Evolutionary conservation across 176 grass and related monocot genomes (phyloP), one percentile per base, ranked within the genome.

Genomic region (Raddia guianensis): DNA sequence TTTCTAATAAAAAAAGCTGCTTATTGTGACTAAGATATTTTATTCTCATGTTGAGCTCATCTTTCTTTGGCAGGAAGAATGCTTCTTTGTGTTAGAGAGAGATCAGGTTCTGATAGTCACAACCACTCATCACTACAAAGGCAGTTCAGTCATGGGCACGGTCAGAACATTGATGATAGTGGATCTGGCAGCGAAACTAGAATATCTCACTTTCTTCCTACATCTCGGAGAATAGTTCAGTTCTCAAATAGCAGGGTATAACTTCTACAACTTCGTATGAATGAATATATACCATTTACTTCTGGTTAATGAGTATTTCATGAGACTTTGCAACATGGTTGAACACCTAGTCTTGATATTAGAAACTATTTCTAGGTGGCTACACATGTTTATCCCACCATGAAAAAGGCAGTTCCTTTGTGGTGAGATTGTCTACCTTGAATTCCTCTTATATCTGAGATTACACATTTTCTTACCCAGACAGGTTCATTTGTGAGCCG

Each of bases 31-130:
- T 12, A 78, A 70, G 54, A 50, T 0, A 21, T 47, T 50, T 52
- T 77, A 61, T 66, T 75, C 49, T 73, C 13, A 45, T 52, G 43
- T 57, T 66, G 46, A 81, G 35, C 21, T 42, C 34, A 5, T 64
- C 12, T 27, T 61, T 72, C 44, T 48, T 56, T 77, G 67, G 77
- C 76, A 94, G 90, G 92, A 75, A 89, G 91, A 66, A 94, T 98
- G 95, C 90, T 98, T 64, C 95, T 98, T 78, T 94, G 86, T 78
- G 91, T 94, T 89, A 93, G 95, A 80, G 88, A 94, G 84, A 91
- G 92, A 85, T 82, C 92, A 67, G 73, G 68, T 86, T 85, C 83
- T 83, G 92, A 92, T 85, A 76, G 63, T 64, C 90, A 87, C 78
- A 93, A 81, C 63, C 92, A 86, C 47, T 95, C 92, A 62, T 93